A percentile compares a stretch with the other conserved stretches of the same genome.
Evolutionary conservation across 73 alveolate genomes (phyloP).

Genomic region (Breviolum minutum): DNA sequence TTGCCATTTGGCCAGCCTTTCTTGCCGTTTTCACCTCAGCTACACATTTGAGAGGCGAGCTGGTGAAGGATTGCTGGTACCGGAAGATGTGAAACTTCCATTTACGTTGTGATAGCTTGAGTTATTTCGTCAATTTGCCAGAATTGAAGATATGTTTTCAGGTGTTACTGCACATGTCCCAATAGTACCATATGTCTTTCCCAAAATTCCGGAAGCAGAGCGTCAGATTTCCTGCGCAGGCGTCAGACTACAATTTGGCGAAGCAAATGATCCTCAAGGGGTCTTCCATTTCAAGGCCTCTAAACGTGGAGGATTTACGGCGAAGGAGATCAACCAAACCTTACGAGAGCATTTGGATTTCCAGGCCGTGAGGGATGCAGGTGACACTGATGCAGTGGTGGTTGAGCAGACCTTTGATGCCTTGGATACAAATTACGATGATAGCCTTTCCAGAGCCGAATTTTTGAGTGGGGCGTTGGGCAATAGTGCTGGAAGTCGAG

Average conservation of each 20-base stretch:
- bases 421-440: slow-evolving; percentile 50
- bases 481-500: slow-evolving; percentile 45
- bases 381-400: slow-evolving; percentile 80
- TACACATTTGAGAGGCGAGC: slow-evolving; percentile 9
- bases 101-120: no score
- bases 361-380: slow-evolving; percentile 14
- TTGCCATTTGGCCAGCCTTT: not conserved
- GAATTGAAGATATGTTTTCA: no score
- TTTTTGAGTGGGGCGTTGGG: slow-evolving; percentile 44
- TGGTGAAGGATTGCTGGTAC: not conserved
- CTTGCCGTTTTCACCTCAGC: not conserved
- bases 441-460: slow-evolving; percentile 61
- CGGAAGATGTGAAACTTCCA: no score
- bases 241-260: slow-evolving; percentile 1
- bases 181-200: not conserved
- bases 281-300: not conserved
- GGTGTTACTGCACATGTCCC: not conserved
- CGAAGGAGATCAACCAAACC: slow-evolving; percentile 16
- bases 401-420: slow-evolving; percentile 68
- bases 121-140: no score
- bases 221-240: not conserved
- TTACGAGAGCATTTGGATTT: slow-evolving; percentile 50
- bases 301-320: not conserved
- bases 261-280: not conserved
- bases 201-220: not conserved